A percentile compares a stretch with the other conserved stretches of the same genome.
Evolutionary conservation across 2,329 filamentous ascomycete genomes (phyloP).

Genomic region (Apiospora koreana): DNA sequence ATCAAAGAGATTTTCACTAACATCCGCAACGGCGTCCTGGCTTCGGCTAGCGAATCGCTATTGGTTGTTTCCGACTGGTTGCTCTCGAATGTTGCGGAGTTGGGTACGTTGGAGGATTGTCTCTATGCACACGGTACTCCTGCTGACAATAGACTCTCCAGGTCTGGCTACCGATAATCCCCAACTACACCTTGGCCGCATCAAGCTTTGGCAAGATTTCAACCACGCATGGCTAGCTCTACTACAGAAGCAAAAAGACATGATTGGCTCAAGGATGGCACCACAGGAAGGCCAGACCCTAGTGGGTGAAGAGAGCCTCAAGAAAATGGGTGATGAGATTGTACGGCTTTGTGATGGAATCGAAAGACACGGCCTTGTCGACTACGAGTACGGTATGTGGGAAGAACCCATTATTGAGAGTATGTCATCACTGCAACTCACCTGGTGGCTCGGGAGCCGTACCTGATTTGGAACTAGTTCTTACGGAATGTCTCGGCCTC

Average conservation of each 20-base stretch:
- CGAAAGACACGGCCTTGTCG: slow-evolving; percentile 89
- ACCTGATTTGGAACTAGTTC: slow-evolving; percentile 25
- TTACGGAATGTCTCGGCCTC: slow-evolving; percentile 44
- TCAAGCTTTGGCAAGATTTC: slow-evolving; percentile 91
- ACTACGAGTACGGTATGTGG: slow-evolving; percentile 96
- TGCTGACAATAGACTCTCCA: slow-evolving; percentile 37
- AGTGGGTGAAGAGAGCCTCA: slow-evolving; percentile 68
- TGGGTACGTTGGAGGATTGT: slow-evolving; percentile 46
- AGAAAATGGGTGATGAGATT: slow-evolving; percentile 80
- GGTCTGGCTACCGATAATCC: slow-evolving; percentile 84
- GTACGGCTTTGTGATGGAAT: slow-evolving; percentile 81
- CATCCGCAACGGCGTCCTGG: slow-evolving; percentile 56
- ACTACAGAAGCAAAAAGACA: slow-evolving; percentile 80
- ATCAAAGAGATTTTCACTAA: slow-evolving; percentile 70
- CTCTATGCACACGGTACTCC: background rate
- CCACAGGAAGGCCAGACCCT: slow-evolving; percentile 61
- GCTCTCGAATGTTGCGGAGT: slow-evolving; percentile 52
- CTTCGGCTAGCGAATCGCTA: slow-evolving; percentile 53
- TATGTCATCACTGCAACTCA: slow-evolving; percentile 48
- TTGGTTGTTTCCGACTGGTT: slow-evolving; percentile 57
- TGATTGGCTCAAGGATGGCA: slow-evolving; percentile 63
- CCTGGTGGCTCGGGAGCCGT: background rate
- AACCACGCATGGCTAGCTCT: slow-evolving; percentile 88
- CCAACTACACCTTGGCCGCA: slow-evolving; percentile 70
- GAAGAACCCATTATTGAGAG: slow-evolving; percentile 87